A percentile compares a stretch with the other conserved stretches of the same genome.
phyloP scores from a whole-genome alignment of 2,329 filamentous ascomycete genomes.

The Phaeoacremonium minimum region DNA sequence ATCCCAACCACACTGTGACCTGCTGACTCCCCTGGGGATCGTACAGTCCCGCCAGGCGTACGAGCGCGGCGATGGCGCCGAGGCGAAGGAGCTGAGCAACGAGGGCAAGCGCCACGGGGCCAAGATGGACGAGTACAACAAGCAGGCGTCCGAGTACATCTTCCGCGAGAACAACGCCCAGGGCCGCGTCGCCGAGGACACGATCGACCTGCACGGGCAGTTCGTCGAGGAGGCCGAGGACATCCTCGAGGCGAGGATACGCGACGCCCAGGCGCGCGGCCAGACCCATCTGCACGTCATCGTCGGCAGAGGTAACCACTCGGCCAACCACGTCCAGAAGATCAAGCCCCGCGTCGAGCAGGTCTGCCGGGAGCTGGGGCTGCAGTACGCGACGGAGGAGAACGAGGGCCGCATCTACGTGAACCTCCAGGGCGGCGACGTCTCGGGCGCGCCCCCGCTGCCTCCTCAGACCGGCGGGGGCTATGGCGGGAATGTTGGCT shows the following conservation, averaged over 20 bases:
- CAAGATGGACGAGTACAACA: constrained; percentile 84
- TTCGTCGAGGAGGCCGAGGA: constrained; percentile 93
- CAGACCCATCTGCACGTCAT: constrained; percentile 89
- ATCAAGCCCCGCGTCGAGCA: constrained; percentile 93
- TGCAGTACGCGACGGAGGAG: constrained; percentile 80
- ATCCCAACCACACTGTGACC: neutral
- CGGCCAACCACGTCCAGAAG: constrained; percentile 76
- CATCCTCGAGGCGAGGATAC: constrained; percentile 82
- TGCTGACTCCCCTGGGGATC: neutral
- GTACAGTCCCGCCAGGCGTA: constrained; percentile 73
- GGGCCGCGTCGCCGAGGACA: constrained; percentile 71
- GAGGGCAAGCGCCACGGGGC: constrained; percentile 81
- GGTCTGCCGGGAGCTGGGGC: constrained; percentile 75
- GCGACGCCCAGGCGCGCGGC: constrained; percentile 66
- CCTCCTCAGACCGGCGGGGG: constrained; percentile 39
- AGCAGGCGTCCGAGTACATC: constrained; percentile 87
- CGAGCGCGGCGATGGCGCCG: constrained; percentile 72
- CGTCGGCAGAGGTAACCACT: constrained; percentile 93
- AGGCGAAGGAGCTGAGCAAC: constrained; percentile 78
- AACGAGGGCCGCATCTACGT: constrained; percentile 89
- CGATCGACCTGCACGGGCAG: constrained; percentile 91
- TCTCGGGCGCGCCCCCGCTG: constrained; percentile 33
- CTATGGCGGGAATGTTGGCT: constrained; percentile 27
- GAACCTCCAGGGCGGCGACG: constrained; percentile 72
- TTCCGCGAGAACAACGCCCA: constrained; percentile 90